A percentile compares a stretch with the other conserved stretches of the same genome.
phyloP scores from a whole-genome alignment of 2,329 filamentous ascomycete genomes.

The Stagonosporopsis vannaccii region DNA sequence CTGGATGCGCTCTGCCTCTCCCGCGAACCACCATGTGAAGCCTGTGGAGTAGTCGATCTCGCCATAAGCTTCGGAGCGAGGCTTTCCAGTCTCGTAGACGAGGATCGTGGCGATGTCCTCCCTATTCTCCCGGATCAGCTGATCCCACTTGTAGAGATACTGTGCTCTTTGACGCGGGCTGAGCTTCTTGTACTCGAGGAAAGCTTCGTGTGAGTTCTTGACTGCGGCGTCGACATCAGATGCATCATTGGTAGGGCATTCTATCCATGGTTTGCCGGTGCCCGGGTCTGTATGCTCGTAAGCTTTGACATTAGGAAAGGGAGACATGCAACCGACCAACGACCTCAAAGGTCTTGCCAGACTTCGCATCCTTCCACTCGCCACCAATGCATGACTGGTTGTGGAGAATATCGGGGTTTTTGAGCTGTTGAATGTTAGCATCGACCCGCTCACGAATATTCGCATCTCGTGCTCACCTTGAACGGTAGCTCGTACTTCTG shows the following conservation, averaged over 20 bases:
- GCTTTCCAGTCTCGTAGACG: slow-evolving; percentile 66
- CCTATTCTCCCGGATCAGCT: slow-evolving; percentile 66
- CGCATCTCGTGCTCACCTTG: slow-evolving; percentile 44
- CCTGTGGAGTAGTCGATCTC: slow-evolving; percentile 63
- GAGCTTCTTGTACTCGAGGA: slow-evolving; percentile 65
- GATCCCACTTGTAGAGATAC: slow-evolving; percentile 70
- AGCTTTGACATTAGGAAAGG: slow-evolving; percentile 1
- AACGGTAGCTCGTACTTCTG: slow-evolving; percentile 52
- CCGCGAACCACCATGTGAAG: slow-evolving; percentile 62
- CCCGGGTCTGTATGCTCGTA: slow-evolving; percentile 56
- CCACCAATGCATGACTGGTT: slow-evolving; percentile 62
- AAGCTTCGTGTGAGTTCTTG: slow-evolving; percentile 66
- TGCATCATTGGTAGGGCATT: slow-evolving; percentile 56
- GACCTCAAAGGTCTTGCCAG: slow-evolving; percentile 65
- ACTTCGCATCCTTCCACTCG: slow-evolving; percentile 64
- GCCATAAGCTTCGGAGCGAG: slow-evolving; percentile 59
- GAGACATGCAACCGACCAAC: slow-evolving; percentile 51
- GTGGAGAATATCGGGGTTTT: slow-evolving; percentile 62
- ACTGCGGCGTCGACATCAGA: slow-evolving; percentile 70
- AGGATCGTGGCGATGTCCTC: slow-evolving; percentile 70
- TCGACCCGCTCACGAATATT: too few species aligned
- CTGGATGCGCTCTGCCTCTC: slow-evolving; percentile 65
- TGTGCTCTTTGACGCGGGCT: slow-evolving; percentile 69
- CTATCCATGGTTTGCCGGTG: slow-evolving; percentile 58
- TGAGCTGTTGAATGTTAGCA: slow-evolving; percentile 52